Percentiles rank a stretch among this genome's conserved stretches.
Evolutionary conservation across 441 rosid genomes (phyloP).

Genomic region (Jatropha multifida): DNA sequence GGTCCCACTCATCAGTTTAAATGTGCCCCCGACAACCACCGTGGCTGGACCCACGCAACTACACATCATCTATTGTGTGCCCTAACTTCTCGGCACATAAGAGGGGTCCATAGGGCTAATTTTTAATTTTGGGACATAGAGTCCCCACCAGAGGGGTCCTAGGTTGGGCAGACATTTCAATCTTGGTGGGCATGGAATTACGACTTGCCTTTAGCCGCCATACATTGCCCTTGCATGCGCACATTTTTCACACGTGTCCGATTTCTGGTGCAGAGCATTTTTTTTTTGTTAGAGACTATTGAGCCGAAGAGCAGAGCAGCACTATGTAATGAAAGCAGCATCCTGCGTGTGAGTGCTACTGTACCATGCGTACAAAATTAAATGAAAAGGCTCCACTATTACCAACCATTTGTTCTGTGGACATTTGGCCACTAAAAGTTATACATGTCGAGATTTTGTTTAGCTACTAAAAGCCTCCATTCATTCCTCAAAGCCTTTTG

Average conservation of each 20-base stretch:
- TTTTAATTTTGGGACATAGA: constrained; percentile 26
- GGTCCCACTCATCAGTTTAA: constrained; percentile 41
- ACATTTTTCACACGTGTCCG: constrained; percentile 33
- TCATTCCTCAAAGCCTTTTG: not conserved
- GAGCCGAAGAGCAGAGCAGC: not conserved
- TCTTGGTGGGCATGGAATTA: constrained; percentile 31
- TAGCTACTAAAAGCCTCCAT: not conserved
- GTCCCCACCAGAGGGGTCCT: constrained; percentile 36
- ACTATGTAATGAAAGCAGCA: constrained; percentile 30
- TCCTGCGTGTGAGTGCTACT: constrained; percentile 55
- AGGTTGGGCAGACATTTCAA: constrained; percentile 31
- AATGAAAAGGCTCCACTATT: constrained; percentile 44
- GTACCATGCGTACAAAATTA: constrained; percentile 68
- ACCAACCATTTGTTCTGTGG: not conserved
- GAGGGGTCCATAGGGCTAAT: constrained; percentile 23
- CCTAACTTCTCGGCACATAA: constrained; percentile 46
- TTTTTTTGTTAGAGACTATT: not conserved
- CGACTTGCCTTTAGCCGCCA: constrained; percentile 56
- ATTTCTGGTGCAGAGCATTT: not conserved
- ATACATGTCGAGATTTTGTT: no score
- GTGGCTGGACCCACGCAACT: constrained; percentile 48
- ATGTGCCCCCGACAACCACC: constrained; percentile 52
- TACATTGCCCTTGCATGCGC: constrained; percentile 49
- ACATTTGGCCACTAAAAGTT: constrained; percentile 21
- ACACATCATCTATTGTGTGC: constrained; percentile 49